These are phyloP conservation scores for Arabis hirsuta DNA, from an alignment of 345 rosid genomes.

Conservation along the genomic window DNA sequence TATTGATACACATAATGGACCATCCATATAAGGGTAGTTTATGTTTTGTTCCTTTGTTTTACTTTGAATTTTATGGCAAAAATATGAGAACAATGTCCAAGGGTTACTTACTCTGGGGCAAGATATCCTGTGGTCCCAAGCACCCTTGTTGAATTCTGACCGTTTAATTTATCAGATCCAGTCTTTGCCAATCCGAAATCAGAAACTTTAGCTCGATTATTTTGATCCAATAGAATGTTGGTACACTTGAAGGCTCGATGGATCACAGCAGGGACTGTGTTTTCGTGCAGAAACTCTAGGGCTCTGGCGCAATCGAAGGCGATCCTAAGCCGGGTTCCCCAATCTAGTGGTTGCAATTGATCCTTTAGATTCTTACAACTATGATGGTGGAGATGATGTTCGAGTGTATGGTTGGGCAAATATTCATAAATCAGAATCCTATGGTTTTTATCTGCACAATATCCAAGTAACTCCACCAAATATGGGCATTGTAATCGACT, in stretches of 20 bases:
- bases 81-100: constrained; percentile 8
- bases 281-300: constrained; percentile 84
- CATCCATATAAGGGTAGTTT: too few species aligned
- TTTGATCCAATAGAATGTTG: constrained; percentile 65
- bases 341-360: constrained; percentile 53
- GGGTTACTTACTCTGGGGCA: constrained; percentile 86
- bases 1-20: too few species aligned
- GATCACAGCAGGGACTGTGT: constrained; percentile 63
- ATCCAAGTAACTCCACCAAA: constrained; percentile 84
- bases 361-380: constrained; percentile 30
- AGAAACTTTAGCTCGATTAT: constrained; percentile 71
- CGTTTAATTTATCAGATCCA: constrained; percentile 72
- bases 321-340: constrained; percentile 77
- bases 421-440: constrained; percentile 72
- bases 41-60: neutral
- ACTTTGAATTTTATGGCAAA: neutral
- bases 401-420: constrained; percentile 77
- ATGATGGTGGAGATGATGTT: constrained; percentile 57
- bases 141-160: constrained; percentile 73
- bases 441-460: constrained; percentile 90
- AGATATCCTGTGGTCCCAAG: constrained; percentile 76
- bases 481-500: constrained; percentile 81
- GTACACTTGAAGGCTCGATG: constrained; percentile 87
- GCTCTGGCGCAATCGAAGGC: constrained; percentile 90
- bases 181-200: constrained; percentile 83